Conservation (phyloP, 2,329 filamentous ascomycete species). For the Xylaria sp. region DNA sequence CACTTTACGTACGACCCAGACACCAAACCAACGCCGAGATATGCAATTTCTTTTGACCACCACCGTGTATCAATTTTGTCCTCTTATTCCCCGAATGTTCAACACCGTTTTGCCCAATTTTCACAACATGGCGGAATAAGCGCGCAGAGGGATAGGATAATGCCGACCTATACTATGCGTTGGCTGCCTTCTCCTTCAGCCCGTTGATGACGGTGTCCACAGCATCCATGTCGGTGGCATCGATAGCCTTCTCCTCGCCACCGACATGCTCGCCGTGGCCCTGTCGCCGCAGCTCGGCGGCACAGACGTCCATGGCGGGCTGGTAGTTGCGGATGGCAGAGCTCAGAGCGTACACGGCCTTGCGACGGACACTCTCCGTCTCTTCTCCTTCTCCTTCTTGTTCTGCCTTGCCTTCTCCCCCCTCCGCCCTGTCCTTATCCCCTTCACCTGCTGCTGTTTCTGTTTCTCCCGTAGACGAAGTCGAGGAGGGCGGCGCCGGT, state of each 20-base stretch:
- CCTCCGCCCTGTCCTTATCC: slow-evolving; percentile 18
- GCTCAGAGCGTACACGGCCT: slow-evolving; percentile 90
- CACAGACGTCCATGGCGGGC: slow-evolving; percentile 77
- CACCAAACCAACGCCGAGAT: slow-evolving; percentile 35
- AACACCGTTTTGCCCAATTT: not conserved
- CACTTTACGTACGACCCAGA: slow-evolving; percentile 12
- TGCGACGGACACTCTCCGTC: slow-evolving; percentile 72
- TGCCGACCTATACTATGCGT: slow-evolving; percentile 36
- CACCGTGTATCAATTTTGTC: not conserved
- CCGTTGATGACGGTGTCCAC: slow-evolving; percentile 79
- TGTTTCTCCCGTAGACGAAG: not conserved
- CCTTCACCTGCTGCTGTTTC: not conserved
- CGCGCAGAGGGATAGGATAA: not conserved
- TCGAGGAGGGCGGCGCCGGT: slow-evolving; percentile 2
- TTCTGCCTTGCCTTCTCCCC: slow-evolving; percentile 21
- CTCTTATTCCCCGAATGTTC: not conserved
- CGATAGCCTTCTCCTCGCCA: slow-evolving; percentile 63
- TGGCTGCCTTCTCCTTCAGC: slow-evolving; percentile 66
- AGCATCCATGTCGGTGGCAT: slow-evolving; percentile 87
- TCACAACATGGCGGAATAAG: not conserved
- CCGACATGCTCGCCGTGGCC: slow-evolving; percentile 65
- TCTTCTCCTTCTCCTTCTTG: slow-evolving; percentile 32
- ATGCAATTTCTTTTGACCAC: slow-evolving; percentile 35
- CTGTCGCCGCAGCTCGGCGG: slow-evolving; percentile 67
- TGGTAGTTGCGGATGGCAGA: slow-evolving; percentile 90